Conservation (phyloP, 805 yeast species). For the Scheffersomyces spartinae region DNA sequence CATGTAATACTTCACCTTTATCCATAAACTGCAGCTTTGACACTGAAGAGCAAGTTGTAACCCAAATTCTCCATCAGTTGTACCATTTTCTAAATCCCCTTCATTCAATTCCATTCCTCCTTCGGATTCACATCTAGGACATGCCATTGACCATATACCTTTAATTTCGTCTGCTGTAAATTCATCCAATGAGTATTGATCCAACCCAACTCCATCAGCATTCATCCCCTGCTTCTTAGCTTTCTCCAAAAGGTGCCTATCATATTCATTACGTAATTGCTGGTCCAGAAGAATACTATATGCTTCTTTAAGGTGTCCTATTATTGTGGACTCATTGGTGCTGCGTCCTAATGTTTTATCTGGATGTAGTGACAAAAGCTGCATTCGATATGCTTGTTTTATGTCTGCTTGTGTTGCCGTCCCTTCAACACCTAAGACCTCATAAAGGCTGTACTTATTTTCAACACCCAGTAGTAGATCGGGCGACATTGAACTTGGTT, state of each 20-base stretch:
- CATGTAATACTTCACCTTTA: slow-evolving; percentile 60
- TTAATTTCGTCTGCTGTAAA: slow-evolving; percentile 31
- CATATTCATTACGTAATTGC: slow-evolving; percentile 36
- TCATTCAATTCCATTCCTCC: slow-evolving; percentile 53
- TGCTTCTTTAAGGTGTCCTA: slow-evolving; percentile 49
- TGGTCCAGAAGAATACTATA: slow-evolving; percentile 42
- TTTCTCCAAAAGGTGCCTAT: slow-evolving; percentile 26
- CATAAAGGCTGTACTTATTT: slow-evolving; percentile 32
- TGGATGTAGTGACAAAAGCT: slow-evolving; percentile 62
- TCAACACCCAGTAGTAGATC: no score
- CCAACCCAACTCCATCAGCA: slow-evolving; percentile 58
- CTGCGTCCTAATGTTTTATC: slow-evolving; percentile 38
- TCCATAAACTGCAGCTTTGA: slow-evolving; percentile 75
- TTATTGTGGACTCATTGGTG: slow-evolving; percentile 6
- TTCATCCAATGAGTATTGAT: slow-evolving; percentile 52
- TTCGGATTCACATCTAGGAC: slow-evolving; percentile 53
- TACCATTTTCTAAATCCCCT: slow-evolving; percentile 43
- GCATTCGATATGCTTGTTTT: slow-evolving; percentile 50
- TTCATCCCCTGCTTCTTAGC: slow-evolving; percentile 26
- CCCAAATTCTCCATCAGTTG: slow-evolving; percentile 34
- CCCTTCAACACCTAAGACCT: slow-evolving; percentile 40
- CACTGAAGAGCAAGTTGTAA: slow-evolving; percentile 73
- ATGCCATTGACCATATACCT: slow-evolving; percentile 34
- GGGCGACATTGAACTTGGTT: no score
- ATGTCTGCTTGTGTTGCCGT: slow-evolving; percentile 30